Conservation (phyloP, 2,329 filamentous ascomycete genomes). For the Aureobasidium sp. region DNA sequence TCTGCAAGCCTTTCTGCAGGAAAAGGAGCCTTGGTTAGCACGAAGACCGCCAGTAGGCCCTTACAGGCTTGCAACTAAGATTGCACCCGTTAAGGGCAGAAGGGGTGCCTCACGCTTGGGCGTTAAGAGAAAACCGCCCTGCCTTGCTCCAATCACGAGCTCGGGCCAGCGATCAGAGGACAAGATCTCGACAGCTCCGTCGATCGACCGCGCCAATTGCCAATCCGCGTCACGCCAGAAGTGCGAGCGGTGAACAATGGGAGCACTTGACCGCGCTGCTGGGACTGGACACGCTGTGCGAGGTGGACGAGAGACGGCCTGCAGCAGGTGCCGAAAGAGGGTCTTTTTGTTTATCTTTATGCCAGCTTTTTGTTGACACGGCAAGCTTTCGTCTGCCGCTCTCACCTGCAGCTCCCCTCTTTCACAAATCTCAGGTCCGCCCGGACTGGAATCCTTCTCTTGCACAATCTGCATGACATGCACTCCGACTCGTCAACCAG, state of each 20-base stretch:
- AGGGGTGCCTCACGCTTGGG: constrained; percentile 16
- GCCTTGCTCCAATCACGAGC: constrained; percentile 14
- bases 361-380: constrained; percentile 10
- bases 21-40: constrained; percentile 14
- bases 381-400: neutral
- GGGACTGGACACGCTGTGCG: constrained; percentile 10
- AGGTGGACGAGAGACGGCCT: neutral
- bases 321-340: neutral
- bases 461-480: constrained; percentile 16
- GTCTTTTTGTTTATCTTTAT: constrained; percentile 13
- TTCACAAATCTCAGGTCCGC: constrained; percentile 4
- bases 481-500: constrained; percentile 11
- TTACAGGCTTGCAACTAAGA: constrained; percentile 15
- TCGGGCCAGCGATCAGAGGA: constrained; percentile 7
- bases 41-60: constrained; percentile 12
- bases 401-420: constrained; percentile 3
- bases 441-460: neutral
- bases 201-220: constrained; percentile 14
- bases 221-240: constrained; percentile 16
- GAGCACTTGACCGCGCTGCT: constrained; percentile 7
- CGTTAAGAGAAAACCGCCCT: constrained; percentile 14
- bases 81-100: constrained; percentile 16
- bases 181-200: constrained; percentile 8
- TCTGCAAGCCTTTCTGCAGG: constrained; percentile 14
- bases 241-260: constrained; percentile 16